Percentiles rank a stretch among this genome's conserved stretches.
phyloP scores from a whole-genome alignment of 371 early-diverging fungal species.

The Mucor lusitanicus region DNA sequence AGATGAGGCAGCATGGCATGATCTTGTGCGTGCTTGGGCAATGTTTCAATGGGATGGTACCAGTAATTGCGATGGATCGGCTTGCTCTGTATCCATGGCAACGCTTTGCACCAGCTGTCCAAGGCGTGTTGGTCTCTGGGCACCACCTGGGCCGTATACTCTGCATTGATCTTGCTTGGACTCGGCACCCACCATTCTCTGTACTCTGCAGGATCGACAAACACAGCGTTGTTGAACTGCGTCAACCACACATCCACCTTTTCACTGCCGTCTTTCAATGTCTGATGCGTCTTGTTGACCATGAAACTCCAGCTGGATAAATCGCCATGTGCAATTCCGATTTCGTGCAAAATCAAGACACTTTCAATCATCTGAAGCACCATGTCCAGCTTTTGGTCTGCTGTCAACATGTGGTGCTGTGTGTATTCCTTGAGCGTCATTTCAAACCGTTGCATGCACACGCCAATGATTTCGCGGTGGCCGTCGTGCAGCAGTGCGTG shows the following conservation, averaged over 20 bases:
- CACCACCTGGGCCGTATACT: slow-evolving; percentile 30
- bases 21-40: slow-evolving; percentile 56
- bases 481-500: slow-evolving; percentile 42
- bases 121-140: slow-evolving; percentile 44
- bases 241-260: slow-evolving; percentile 55
- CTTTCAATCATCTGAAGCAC: slow-evolving; percentile 58
- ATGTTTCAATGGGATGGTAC: slow-evolving; percentile 62
- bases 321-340: slow-evolving; percentile 66
- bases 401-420: slow-evolving; percentile 54
- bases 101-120: slow-evolving; percentile 40
- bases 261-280: slow-evolving; percentile 49
- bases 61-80: slow-evolving; percentile 61
- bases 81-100: slow-evolving; percentile 55
- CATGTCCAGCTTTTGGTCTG: slow-evolving; percentile 60
- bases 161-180: slow-evolving; percentile 11
- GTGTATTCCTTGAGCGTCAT: slow-evolving; percentile 64
- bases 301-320: slow-evolving; percentile 69
- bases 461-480: slow-evolving; percentile 45
- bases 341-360: slow-evolving; percentile 52
- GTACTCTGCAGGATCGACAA: slow-evolving; percentile 46
- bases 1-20: slow-evolving; percentile 43
- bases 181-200: slow-evolving; percentile 53
- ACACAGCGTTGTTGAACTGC: slow-evolving; percentile 65
- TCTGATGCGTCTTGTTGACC: slow-evolving; percentile 50
- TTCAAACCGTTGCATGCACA: slow-evolving; percentile 52